Evolutionary conservation across 140 eudicot genomes (phyloP).

Genomic region (Ambrosia hybrid): DNA sequence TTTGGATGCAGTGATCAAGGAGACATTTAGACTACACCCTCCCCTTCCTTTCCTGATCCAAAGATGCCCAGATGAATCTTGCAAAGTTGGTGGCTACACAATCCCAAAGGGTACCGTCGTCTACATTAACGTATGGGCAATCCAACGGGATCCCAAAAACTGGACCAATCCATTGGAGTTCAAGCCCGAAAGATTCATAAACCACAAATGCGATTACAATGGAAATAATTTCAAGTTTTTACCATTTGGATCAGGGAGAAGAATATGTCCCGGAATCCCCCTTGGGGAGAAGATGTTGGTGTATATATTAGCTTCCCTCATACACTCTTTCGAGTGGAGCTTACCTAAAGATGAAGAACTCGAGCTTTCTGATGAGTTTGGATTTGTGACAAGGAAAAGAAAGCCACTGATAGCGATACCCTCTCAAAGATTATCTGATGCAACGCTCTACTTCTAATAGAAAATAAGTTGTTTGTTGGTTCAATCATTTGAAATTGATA

Average conservation of each 20-base stretch:
- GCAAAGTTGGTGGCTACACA: background rate
- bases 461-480: background rate
- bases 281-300: slow-evolving; percentile 1
- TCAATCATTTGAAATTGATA: no score
- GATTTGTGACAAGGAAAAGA: no score
- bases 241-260: slow-evolving; percentile 55
- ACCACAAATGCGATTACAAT: background rate
- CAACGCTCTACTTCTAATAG: slow-evolving; percentile 19
- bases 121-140: background rate
- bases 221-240: slow-evolving; percentile 40
- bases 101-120: background rate
- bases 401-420: no score
- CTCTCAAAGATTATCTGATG: no score
- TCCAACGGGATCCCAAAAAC: background rate
- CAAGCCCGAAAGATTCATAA: no score
- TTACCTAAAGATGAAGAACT: slow-evolving; percentile 31
- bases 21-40: background rate
- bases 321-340: slow-evolving; percentile 48
- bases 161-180: background rate
- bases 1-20: background rate
- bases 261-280: slow-evolving; percentile 5
- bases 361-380: slow-evolving; percentile 35
- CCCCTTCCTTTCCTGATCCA: background rate
- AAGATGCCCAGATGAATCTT: background rate
- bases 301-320: slow-evolving; percentile 33